These are phyloP conservation scores for Aschersonia sp. DNA, from an alignment of 2,329 filamentous ascomycete species.

Conservation along the genomic window DNA sequence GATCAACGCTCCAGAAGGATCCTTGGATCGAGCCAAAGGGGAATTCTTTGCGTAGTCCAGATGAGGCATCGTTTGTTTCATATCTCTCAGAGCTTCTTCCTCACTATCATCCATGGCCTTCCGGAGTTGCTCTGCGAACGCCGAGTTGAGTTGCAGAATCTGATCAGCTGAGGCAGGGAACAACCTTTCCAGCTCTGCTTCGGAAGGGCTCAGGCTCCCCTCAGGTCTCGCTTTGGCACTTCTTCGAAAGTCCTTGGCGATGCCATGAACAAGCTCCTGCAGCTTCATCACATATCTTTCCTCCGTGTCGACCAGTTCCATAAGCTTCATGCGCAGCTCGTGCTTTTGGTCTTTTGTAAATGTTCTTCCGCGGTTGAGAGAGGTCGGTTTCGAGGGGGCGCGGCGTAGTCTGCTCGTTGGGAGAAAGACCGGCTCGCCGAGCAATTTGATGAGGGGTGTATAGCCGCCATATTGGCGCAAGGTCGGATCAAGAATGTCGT, in stretches of 20 bases:
- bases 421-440: conserved; percentile 75
- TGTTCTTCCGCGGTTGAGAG: conserved; percentile 60
- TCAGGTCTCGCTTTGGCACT: conserved; percentile 44
- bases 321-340: conserved; percentile 74
- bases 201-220: conserved; percentile 55
- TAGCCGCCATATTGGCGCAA: conserved; percentile 64
- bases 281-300: conserved; percentile 86
- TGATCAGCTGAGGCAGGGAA: conserved; percentile 71
- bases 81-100: conserved; percentile 61
- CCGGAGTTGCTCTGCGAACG: conserved; percentile 64
- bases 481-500: conserved; percentile 50
- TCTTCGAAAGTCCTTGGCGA: conserved; percentile 67
- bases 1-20: conserved; percentile 62
- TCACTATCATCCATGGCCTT: conserved; percentile 71
- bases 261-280: conserved; percentile 64
- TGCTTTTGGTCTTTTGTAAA: conserved; percentile 75
- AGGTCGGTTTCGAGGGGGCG: conserved; percentile 74
- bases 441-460: conserved; percentile 58
- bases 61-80: conserved; percentile 41
- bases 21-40: conserved; percentile 36
- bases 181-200: conserved; percentile 56
- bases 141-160: conserved; percentile 70
- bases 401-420: conserved; percentile 74
- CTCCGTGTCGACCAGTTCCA: conserved; percentile 83
- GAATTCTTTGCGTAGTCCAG: conserved; percentile 27